Percentiles rank a stretch among this genome's conserved stretches.
These are phyloP conservation scores for Vanilla planifolia DNA, from an alignment of 106 monocot species.

Conservation along the genomic window DNA sequence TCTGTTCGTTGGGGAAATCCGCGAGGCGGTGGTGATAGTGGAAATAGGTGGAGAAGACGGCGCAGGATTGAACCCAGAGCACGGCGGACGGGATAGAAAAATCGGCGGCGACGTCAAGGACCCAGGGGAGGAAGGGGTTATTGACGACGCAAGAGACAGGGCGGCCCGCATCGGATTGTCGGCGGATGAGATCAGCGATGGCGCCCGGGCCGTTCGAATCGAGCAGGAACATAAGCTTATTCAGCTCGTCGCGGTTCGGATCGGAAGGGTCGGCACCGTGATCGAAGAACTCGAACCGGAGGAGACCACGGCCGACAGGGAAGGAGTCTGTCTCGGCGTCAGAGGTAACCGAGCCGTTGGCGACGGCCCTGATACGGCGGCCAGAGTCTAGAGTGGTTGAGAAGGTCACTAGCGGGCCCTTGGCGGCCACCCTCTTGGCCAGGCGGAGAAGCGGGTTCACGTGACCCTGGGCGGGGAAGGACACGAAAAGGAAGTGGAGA, in stretches of 20 bases:
- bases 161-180: slow-evolving; percentile 26
- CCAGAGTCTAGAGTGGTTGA: slow-evolving; percentile 34
- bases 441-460: slow-evolving; percentile 71
- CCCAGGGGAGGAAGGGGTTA: slow-evolving; percentile 75
- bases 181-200: slow-evolving; percentile 28
- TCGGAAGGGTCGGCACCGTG: slow-evolving; percentile 18
- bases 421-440: slow-evolving; percentile 56
- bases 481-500: slow-evolving; percentile 50
- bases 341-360: not conserved
- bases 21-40: slow-evolving; percentile 45
- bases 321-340: not conserved
- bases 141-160: slow-evolving; percentile 43
- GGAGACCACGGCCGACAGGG: slow-evolving; percentile 37
- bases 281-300: slow-evolving; percentile 68
- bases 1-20: slow-evolving; percentile 30
- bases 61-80: slow-evolving; percentile 73
- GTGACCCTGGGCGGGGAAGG: slow-evolving; percentile 70
- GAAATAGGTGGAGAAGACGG: slow-evolving; percentile 73
- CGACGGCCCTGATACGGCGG: slow-evolving; percentile 18
- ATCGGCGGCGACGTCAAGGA: slow-evolving; percentile 38
- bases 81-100: slow-evolving; percentile 57
- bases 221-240: slow-evolving; percentile 24
- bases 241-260: slow-evolving; percentile 12
- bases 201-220: slow-evolving; percentile 9
- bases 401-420: slow-evolving; percentile 73